Conservation (phyloP, 139 green algal species). For the Limnomonas spitsbergensis region DNA sequence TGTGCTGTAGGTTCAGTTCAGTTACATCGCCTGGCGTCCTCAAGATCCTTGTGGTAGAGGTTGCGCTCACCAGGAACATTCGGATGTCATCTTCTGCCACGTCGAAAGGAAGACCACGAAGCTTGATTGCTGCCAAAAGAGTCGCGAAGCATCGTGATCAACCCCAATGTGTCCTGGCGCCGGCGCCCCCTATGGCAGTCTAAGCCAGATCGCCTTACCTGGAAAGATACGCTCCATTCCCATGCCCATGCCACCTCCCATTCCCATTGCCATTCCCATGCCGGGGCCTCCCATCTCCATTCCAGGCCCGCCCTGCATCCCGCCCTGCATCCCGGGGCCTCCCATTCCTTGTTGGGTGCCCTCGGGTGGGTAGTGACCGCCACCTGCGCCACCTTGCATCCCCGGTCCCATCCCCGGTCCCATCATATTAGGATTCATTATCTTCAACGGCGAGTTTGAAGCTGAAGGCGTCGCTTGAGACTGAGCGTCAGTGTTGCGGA, state of each 20-base stretch:
- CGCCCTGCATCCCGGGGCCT: background rate
- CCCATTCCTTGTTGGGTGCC: background rate
- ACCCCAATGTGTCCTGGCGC: too few species aligned
- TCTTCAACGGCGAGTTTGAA: too few species aligned
- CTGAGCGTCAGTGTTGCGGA: too few species aligned
- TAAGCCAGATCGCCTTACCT: too few species aligned
- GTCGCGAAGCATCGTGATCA: background rate
- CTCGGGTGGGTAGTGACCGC: background rate
- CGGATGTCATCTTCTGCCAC: conserved; percentile 71
- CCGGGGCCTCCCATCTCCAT: background rate
- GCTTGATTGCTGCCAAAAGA: conserved; percentile 33
- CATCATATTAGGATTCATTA: too few species aligned
- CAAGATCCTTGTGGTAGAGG: background rate
- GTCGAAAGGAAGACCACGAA: conserved; percentile 77
- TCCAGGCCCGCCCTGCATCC: conserved; percentile 1
- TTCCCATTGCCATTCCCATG: conserved; percentile 10
- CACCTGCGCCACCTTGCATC: background rate
- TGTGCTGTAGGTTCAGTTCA: conserved; percentile 44
- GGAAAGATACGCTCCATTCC: conserved; percentile 9
- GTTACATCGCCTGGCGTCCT: background rate
- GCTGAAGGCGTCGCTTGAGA: too few species aligned
- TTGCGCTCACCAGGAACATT: conserved; percentile 70
- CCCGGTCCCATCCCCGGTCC: too few species aligned
- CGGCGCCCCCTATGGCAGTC: too few species aligned
- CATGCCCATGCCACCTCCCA: conserved; percentile 16